Evolutionary conservation across 164 flowering plant species (phyloP).

Genomic region (Vitis cinerea): DNA sequence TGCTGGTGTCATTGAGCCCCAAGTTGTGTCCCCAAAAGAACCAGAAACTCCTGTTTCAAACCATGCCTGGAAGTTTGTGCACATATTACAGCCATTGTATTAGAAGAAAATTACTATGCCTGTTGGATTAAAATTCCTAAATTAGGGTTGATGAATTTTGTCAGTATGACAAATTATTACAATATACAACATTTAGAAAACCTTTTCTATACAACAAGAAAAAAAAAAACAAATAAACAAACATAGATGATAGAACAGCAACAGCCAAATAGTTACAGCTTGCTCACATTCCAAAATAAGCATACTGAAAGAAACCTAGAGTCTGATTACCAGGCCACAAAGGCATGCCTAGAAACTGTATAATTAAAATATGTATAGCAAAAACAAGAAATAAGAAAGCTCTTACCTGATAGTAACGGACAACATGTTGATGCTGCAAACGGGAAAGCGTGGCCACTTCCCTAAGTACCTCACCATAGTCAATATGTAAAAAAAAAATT

Average conservation of each 20-base stretch:
- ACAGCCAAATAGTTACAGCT: no score
- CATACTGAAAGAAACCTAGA: neutral
- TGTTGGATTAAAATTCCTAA: no score
- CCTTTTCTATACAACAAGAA: no score
- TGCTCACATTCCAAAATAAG: no score
- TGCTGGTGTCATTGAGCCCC: slow-evolving; percentile 61
- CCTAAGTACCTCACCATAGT: slow-evolving; percentile 51
- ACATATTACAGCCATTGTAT: slow-evolving; percentile 11
- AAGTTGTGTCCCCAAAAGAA: slow-evolving; percentile 37
- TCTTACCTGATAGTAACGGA: slow-evolving; percentile 92
- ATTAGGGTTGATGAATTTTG: no score
- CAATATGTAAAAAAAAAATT: slow-evolving; percentile 10
- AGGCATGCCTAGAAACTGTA: neutral
- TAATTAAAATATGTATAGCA: slow-evolving; percentile 4
- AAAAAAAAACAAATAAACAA: neutral
- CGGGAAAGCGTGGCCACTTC: slow-evolving; percentile 98
- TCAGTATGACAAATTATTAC: no score
- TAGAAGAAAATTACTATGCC: neutral
- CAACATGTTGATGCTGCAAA: slow-evolving; percentile 98
- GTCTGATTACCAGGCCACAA: neutral
- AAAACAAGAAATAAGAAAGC: neutral
- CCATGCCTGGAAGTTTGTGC: slow-evolving; percentile 77
- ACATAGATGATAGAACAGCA: no score
- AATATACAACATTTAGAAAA: no score
- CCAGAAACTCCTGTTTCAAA: slow-evolving; percentile 75